phyloP scores from a whole-genome alignment of 2,329 filamentous ascomycete species.

The Pezizomycotina sp. region DNA sequence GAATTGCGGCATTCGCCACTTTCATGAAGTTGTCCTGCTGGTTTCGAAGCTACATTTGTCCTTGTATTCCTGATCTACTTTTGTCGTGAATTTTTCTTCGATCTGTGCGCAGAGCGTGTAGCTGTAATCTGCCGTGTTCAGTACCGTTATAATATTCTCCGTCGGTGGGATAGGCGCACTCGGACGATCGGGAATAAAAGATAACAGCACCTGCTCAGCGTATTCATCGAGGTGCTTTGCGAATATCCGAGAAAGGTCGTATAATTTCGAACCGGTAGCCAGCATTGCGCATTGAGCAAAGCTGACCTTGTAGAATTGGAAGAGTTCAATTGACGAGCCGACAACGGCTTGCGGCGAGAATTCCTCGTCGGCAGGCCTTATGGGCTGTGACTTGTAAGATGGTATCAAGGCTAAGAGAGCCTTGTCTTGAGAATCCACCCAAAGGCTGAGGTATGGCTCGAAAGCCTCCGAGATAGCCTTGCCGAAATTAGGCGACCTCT shows the following conservation, averaged over 20 bases:
- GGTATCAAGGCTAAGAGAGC: conserved; percentile 48
- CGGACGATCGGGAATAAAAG: conserved; percentile 27
- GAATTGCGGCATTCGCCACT: conserved; percentile 73
- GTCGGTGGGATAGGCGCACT: conserved; percentile 33
- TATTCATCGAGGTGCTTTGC: conserved; percentile 93
- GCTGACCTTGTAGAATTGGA: conserved; percentile 88
- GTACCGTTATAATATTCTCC: conserved; percentile 65
- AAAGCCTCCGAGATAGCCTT: conserved; percentile 92
- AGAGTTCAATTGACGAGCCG: conserved; percentile 84
- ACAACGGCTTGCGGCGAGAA: conserved; percentile 77
- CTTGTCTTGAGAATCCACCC: conserved; percentile 92
- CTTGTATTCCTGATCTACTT: conserved; percentile 65
- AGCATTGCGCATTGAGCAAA: conserved; percentile 90
- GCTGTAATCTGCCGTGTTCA: conserved; percentile 97
- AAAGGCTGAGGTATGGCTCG: conserved; percentile 88
- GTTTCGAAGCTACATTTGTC: conserved; percentile 68
- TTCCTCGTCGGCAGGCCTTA: conserved; percentile 71
- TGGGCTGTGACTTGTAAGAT: conserved; percentile 66
- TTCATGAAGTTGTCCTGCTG: conserved; percentile 93
- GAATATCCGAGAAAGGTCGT: conserved; percentile 71
- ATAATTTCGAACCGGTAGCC: conserved; percentile 70
- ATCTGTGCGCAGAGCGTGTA: conserved; percentile 83
- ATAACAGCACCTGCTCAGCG: conserved; percentile 71
- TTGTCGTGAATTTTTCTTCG: conserved; percentile 82
- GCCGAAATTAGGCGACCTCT: conserved; percentile 60